Percentiles rank a stretch among this genome's conserved stretches.
These are phyloP conservation scores for Glaciozyma martinii DNA, from an alignment of 768 basidiomycete species.

Conservation along the genomic window DNA sequence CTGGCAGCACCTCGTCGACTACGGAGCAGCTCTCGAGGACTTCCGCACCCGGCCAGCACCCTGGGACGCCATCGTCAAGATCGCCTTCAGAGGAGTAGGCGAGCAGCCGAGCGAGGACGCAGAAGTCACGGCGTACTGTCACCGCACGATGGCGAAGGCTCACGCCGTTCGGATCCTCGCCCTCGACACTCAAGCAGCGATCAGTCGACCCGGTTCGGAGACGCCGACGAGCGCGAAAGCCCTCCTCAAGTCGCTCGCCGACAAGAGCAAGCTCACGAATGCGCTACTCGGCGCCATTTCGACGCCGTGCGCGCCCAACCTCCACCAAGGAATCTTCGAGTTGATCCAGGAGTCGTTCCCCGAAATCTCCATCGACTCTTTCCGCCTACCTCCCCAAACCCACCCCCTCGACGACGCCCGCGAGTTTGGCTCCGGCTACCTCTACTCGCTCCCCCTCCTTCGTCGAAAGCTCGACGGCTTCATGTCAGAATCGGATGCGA, in stretches of 20 bases:
- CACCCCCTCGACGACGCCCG: slow-evolving; percentile 47
- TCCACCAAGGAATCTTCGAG: slow-evolving; percentile 57
- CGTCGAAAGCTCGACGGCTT: slow-evolving; percentile 52
- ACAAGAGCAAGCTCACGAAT: slow-evolving; percentile 9
- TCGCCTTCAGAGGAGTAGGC: slow-evolving; percentile 45
- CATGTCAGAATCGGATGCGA: slow-evolving; percentile 43
- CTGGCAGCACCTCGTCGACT: slow-evolving; percentile 72
- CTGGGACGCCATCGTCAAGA: slow-evolving; percentile 56
- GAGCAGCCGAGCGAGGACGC: slow-evolving; percentile 45
- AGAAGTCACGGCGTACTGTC: slow-evolving; percentile 52
- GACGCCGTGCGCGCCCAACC: slow-evolving; percentile 55
- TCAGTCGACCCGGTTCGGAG: not conserved
- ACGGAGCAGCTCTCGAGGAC: slow-evolving; percentile 52
- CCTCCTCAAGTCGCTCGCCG: slow-evolving; percentile 11
- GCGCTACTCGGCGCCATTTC: slow-evolving; percentile 35
- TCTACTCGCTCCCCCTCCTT: slow-evolving; percentile 54
- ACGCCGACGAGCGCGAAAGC: slow-evolving; percentile 16
- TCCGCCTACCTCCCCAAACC: slow-evolving; percentile 55
- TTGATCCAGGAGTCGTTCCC: slow-evolving; percentile 50
- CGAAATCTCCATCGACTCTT: slow-evolving; percentile 55
- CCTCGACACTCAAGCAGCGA: slow-evolving; percentile 53
- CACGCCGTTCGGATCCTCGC: slow-evolving; percentile 65
- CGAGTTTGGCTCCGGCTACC: slow-evolving; percentile 69
- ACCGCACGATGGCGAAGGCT: slow-evolving; percentile 62
- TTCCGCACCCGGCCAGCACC: slow-evolving; percentile 46